Conservation (phyloP, 2,329 filamentous ascomycete species). For the Pseudogymnoascus sp. region DNA sequence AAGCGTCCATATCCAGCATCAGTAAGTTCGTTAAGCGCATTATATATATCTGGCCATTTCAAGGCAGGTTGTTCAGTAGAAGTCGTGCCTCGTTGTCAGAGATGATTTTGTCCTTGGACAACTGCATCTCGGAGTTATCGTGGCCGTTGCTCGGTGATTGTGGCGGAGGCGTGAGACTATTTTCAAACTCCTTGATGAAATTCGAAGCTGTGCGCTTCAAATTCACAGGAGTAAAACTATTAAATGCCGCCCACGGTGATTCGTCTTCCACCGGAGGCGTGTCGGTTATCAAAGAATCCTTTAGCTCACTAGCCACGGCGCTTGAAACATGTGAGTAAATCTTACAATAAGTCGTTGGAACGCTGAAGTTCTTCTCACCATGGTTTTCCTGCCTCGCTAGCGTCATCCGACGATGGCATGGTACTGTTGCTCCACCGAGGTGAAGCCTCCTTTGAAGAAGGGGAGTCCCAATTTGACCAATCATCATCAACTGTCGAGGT, state of each 20-base stretch:
- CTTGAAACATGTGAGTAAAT: slow-evolving; percentile 2
- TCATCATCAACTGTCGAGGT: slow-evolving; percentile 47
- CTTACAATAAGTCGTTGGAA: neutral
- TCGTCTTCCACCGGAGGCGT: slow-evolving; percentile 23
- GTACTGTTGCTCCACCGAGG: slow-evolving; percentile 55
- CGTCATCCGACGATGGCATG: slow-evolving; percentile 8
- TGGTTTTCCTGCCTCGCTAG: slow-evolving; percentile 5
- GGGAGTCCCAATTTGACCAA: slow-evolving; percentile 59
- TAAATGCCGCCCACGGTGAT: slow-evolving; percentile 37
- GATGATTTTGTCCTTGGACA: neutral
- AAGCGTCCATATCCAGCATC: neutral
- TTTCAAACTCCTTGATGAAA: slow-evolving; percentile 89
- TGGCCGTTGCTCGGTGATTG: slow-evolving; percentile 15
- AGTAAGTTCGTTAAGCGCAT: slow-evolving; percentile 3
- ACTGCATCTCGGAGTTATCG: neutral
- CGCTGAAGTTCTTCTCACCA: neutral
- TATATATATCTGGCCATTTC: neutral
- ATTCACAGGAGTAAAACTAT: slow-evolving; percentile 56
- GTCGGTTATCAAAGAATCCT: slow-evolving; percentile 19
- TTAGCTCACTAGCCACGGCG: slow-evolving; percentile 14
- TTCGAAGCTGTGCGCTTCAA: slow-evolving; percentile 76
- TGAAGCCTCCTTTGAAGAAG: slow-evolving; percentile 44
- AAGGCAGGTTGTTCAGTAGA: neutral
- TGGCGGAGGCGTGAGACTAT: slow-evolving; percentile 53
- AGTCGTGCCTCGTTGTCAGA: slow-evolving; percentile 2